Evolutionary conservation across 106 monocot species (phyloP).

Genomic region (Cymbidium sinense): DNA sequence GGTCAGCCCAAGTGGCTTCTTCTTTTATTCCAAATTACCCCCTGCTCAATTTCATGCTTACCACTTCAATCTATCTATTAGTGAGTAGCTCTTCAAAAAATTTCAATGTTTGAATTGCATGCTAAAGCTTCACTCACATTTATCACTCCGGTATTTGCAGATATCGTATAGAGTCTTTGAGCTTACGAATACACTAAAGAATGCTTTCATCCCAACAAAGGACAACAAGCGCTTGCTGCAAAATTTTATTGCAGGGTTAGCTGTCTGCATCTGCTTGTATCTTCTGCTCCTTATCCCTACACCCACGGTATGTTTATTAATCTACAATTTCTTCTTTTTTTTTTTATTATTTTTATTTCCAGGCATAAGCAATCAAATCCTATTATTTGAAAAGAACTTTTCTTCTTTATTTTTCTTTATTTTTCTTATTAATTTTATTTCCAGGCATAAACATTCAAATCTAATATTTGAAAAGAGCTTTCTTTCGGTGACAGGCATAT

Average conservation of each 20-base stretch:
- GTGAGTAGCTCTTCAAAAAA: constrained; percentile 33
- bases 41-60: constrained; percentile 89
- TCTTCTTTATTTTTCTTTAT: neutral
- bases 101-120: neutral
- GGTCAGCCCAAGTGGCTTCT: constrained; percentile 94
- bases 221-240: constrained; percentile 52
- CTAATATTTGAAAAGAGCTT: neutral
- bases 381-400: neutral
- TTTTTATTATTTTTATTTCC: neutral
- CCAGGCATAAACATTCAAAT: neutral
- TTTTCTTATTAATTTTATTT: neutral
- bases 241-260: constrained; percentile 50
- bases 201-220: constrained; percentile 58
- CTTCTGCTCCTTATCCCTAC: constrained; percentile 35
- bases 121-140: neutral
- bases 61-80: constrained; percentile 60
- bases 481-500: neutral
- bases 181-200: constrained; percentile 56
- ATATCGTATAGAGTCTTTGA: constrained; percentile 71
- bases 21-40: constrained; percentile 88
- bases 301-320: constrained; percentile 30
- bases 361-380: neutral
- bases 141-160: constrained; percentile 12
- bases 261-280: constrained; percentile 40
- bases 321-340: neutral